phyloP scores from a whole-genome alignment of 148 eudicot species.

The Polygonum aviculare region DNA sequence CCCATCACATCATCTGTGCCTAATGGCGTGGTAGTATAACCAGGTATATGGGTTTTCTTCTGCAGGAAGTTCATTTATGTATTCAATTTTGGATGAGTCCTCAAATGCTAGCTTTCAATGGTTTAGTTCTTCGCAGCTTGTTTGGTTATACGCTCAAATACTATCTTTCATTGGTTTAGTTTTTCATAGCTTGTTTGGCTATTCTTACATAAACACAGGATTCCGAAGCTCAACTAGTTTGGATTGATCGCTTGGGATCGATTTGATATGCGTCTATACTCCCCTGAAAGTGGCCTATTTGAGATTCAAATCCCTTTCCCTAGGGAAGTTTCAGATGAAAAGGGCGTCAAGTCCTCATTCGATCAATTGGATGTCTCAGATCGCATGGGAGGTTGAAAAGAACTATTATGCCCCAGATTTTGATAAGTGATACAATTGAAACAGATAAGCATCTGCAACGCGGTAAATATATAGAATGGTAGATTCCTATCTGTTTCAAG shows the following conservation, averaged over 20 bases:
- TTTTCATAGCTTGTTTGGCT: no score
- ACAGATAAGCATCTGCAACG: constrained; percentile 31
- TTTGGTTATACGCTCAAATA: background rate
- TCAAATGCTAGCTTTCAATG: background rate
- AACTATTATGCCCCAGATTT: constrained; percentile 57
- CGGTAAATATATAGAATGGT: constrained; percentile 8
- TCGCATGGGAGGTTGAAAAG: constrained; percentile 97
- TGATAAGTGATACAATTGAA: constrained; percentile 57
- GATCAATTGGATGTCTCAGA: constrained; percentile 93
- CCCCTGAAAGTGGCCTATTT: constrained; percentile 46
- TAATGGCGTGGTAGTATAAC: background rate
- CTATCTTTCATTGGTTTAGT: no score
- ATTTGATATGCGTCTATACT: constrained; percentile 65
- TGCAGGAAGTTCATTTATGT: background rate
- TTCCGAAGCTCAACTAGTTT: constrained; percentile 64
- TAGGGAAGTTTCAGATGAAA: constrained; percentile 78
- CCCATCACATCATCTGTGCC: no score
- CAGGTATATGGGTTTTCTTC: background rate
- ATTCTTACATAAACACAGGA: constrained; percentile 35
- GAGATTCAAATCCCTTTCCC: constrained; percentile 91
- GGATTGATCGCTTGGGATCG: constrained; percentile 94
- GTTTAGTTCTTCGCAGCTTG: background rate
- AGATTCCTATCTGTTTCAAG: background rate
- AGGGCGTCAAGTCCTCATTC: constrained; percentile 82
- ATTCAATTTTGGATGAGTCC: background rate